phyloP scores from a whole-genome alignment of 2,329 filamentous ascomycete genomes.

The Aspergillus novofumigatus region DNA sequence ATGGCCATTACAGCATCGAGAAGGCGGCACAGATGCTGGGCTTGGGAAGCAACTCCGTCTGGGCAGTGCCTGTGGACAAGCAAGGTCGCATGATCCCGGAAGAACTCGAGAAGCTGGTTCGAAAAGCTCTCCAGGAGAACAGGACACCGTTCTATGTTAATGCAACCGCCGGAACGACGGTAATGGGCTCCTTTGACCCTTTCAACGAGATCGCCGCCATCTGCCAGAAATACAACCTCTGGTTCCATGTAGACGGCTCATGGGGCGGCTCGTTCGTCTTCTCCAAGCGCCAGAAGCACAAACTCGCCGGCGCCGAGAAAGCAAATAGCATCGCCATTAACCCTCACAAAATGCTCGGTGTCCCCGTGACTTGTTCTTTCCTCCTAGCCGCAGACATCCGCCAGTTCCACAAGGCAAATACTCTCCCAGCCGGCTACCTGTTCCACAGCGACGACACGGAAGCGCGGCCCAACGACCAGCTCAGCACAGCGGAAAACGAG shows the following conservation, averaged over 20 bases:
- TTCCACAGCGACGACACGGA: constrained; percentile 60
- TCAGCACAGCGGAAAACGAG: constrained; percentile 15
- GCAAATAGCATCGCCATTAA: constrained; percentile 85
- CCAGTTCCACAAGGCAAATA: constrained; percentile 79
- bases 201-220: constrained; percentile 66
- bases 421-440: constrained; percentile 78
- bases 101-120: constrained; percentile 61
- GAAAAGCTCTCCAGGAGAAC: constrained; percentile 59
- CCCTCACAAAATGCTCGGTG: constrained; percentile 96
- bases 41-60: constrained; percentile 70
- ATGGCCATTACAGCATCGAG: constrained; percentile 92
- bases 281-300: constrained; percentile 57
- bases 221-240: constrained; percentile 68
- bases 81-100: constrained; percentile 66
- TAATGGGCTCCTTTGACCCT: constrained; percentile 83
- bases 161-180: constrained; percentile 90
- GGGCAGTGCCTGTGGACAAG: constrained; percentile 68
- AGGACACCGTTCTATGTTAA: constrained; percentile 92
- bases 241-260: constrained; percentile 88
- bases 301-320: constrained; percentile 65
- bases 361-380: constrained; percentile 86
- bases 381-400: constrained; percentile 72
- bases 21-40: constrained; percentile 92
- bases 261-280: constrained; percentile 89
- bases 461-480: constrained; percentile 22